Conservation (phyloP, 2,329 filamentous ascomycete species). For the Xylariaceae sp. region DNA sequence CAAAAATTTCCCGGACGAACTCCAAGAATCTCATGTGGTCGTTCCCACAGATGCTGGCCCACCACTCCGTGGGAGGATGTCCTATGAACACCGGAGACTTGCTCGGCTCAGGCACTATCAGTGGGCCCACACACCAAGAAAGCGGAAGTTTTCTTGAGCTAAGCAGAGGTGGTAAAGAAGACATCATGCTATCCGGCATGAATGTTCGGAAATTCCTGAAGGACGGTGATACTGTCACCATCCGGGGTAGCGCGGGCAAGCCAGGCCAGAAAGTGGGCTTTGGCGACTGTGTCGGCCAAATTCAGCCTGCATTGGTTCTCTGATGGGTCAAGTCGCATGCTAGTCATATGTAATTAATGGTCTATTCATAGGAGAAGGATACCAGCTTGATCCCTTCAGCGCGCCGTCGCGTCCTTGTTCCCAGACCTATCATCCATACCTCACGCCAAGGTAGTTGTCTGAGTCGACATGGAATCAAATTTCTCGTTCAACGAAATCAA, state of each 20-base stretch:
- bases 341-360: not conserved
- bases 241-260: constrained; percentile 36
- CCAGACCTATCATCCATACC: no score
- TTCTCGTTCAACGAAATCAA: no score
- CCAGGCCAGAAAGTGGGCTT: constrained; percentile 39
- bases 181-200: constrained; percentile 38
- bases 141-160: constrained; percentile 43
- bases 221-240: constrained; percentile 41
- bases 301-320: constrained; percentile 23
- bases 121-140: constrained; percentile 36
- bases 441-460: no score
- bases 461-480: no score
- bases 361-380: not conserved
- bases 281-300: constrained; percentile 38
- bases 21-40: constrained; percentile 71
- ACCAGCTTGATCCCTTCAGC: not conserved
- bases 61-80: constrained; percentile 73
- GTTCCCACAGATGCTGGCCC: constrained; percentile 76
- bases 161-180: constrained; percentile 41
- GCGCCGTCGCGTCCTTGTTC: no score
- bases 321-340: not conserved
- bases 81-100: constrained; percentile 69
- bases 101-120: constrained; percentile 73
- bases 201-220: constrained; percentile 40
- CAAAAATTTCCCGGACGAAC: constrained; percentile 55